These are phyloP conservation scores for Borealophlyctis nickersoniae DNA, from an alignment of 192 early-diverging fungal genomes.

Conservation along the genomic window DNA sequence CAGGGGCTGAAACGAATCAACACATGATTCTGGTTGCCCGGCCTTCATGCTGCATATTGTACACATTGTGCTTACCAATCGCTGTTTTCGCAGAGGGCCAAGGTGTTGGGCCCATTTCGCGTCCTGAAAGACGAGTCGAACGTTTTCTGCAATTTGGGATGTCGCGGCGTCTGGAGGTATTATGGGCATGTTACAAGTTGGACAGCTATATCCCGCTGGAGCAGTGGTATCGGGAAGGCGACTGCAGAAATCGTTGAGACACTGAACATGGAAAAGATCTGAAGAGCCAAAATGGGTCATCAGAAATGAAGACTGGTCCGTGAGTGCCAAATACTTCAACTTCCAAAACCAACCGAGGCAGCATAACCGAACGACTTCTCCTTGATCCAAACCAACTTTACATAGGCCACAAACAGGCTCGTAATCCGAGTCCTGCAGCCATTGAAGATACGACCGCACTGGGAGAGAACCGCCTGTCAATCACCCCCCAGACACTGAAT, in stretches of 20 bases:
- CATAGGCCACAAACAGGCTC: constrained; percentile 47
- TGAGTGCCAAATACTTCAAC: not conserved
- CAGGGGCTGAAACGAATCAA: no score
- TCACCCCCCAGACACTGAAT: no score
- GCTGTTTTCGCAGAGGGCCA: not conserved
- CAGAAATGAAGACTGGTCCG: not conserved
- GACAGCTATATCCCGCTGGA: not conserved
- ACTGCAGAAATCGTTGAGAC: not conserved
- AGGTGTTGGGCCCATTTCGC: not conserved
- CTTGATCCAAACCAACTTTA: constrained; percentile 27
- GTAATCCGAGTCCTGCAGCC: constrained; percentile 54
- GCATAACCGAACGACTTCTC: constrained; percentile 37
- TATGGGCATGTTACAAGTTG: not conserved
- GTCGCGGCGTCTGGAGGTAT: not conserved
- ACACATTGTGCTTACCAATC: no score
- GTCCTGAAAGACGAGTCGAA: not conserved
- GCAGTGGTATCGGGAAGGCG: not conserved
- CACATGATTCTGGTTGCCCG: no score
- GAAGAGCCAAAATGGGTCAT: not conserved
- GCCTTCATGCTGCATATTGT: no score
- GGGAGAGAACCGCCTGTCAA: no score
- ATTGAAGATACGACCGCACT: constrained; percentile 51
- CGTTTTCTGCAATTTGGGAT: not conserved
- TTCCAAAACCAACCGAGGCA: constrained; percentile 44
- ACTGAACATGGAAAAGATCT: not conserved